Percentiles rank a stretch among this genome's conserved stretches.
Evolutionary conservation across 2,329 filamentous ascomycete genomes (phyloP).

Genomic region (Byssoonygena ceratinophila): DNA sequence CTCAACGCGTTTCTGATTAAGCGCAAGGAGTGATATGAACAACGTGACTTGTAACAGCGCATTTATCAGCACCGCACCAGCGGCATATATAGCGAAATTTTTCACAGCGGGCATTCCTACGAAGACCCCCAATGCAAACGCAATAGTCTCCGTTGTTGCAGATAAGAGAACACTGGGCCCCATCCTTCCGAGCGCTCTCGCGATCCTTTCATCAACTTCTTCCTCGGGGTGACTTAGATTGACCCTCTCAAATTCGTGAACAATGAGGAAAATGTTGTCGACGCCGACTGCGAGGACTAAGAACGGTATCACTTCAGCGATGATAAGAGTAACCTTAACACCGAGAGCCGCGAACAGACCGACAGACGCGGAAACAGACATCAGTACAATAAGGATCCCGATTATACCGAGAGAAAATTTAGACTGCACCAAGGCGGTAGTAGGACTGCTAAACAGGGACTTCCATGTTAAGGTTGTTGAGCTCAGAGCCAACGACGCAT

Average conservation of each 20-base stretch:
- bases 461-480: slow-evolving; percentile 70
- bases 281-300: slow-evolving; percentile 92
- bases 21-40: slow-evolving; percentile 81
- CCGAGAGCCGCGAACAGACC: slow-evolving; percentile 86
- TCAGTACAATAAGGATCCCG: slow-evolving; percentile 88
- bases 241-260: slow-evolving; percentile 93
- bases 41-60: slow-evolving; percentile 94
- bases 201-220: slow-evolving; percentile 72
- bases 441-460: slow-evolving; percentile 70
- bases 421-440: slow-evolving; percentile 79
- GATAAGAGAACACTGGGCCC: slow-evolving; percentile 93
- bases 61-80: slow-evolving; percentile 93
- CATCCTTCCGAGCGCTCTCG: slow-evolving; percentile 85
- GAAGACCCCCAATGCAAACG: slow-evolving; percentile 83
- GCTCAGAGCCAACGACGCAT: slow-evolving; percentile 83
- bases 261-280: slow-evolving; percentile 97
- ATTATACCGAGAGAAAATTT: slow-evolving; percentile 94
- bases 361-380: slow-evolving; percentile 94
- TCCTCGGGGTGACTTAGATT: slow-evolving; percentile 87
- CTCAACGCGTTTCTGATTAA: slow-evolving; percentile 87
- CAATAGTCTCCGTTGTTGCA: slow-evolving; percentile 84
- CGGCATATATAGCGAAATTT: slow-evolving; percentile 94
- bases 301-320: slow-evolving; percentile 96
- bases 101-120: slow-evolving; percentile 97
- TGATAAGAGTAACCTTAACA: slow-evolving; percentile 91